These are phyloP conservation scores for Trichoderma hamatum DNA, from an alignment of 2,329 filamentous ascomycete genomes.

Conservation along the genomic window DNA sequence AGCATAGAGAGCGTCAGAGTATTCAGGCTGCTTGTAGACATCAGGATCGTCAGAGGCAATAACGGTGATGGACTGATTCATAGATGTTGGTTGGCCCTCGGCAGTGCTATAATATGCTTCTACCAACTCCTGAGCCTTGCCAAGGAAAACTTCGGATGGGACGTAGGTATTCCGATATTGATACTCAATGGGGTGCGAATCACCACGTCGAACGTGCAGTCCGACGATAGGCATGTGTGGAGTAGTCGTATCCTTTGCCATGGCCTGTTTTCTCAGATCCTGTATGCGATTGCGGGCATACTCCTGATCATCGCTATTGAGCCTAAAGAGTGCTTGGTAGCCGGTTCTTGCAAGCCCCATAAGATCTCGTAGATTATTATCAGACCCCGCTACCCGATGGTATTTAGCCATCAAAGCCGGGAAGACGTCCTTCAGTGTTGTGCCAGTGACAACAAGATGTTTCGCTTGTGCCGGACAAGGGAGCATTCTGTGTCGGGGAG, in stretches of 20 bases:
- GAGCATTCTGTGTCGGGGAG: constrained; percentile 73
- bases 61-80: constrained; percentile 55
- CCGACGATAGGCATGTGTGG: constrained; percentile 57
- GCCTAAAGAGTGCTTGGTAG: constrained; percentile 71
- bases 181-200: constrained; percentile 74
- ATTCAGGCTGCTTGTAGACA: constrained; percentile 68
- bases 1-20: constrained; percentile 61
- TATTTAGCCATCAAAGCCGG: constrained; percentile 53
- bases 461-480: constrained; percentile 77
- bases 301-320: constrained; percentile 64
- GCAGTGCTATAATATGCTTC: constrained; percentile 52
- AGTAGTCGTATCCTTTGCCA: constrained; percentile 44
- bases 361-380: constrained; percentile 52
- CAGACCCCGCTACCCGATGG: constrained; percentile 33
- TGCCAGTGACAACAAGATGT: constrained; percentile 73
- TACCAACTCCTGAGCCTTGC: constrained; percentile 60
- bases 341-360: constrained; percentile 70
- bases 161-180: constrained; percentile 80
- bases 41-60: constrained; percentile 82
- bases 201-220: constrained; percentile 79
- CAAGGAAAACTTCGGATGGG: constrained; percentile 68
- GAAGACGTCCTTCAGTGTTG: constrained; percentile 67
- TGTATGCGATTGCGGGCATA: constrained; percentile 65
- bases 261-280: constrained; percentile 55
- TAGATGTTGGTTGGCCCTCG: constrained; percentile 40